Evolutionary conservation across 495 filamentous ascomycete genomes (phyloP), one percentile per base, ranked within the genome.

Genomic region (Aspergillus asperescens): DNA sequence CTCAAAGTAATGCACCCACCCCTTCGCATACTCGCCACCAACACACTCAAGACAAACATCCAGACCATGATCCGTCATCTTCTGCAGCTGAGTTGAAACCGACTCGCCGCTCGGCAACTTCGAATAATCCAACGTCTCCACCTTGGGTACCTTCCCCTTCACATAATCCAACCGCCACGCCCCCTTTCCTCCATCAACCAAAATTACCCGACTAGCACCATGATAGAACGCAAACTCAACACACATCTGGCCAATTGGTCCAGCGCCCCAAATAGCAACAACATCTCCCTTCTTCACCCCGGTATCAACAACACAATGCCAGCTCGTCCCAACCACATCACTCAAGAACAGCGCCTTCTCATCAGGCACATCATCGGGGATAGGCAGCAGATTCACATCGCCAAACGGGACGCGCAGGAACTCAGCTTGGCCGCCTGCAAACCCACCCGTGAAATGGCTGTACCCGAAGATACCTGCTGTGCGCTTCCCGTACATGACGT

Each of bases 341-440:
- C 85, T 88, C 3, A 95, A 76, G 61, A 83, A 95, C 0, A 96
- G 77, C 38, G 69, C 87, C 66, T 93, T 92, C 77, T 95, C 90
- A 61, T 95, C 89, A 0, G 89, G 88, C 0, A 96, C 85, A 49
- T 80, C 77, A 39, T 87, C 83, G 6, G 91, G 90, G 4, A 94
- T 78, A 50, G 82, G 81, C 7, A 96, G 78, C 16, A 95, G 75
- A 58, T 95, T 95, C 54, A 84, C 80, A 44, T 94, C 86, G n/a
- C 80, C 91, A 18, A 82, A 80, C 0, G 91, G 90, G 8, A 94
- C 88, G 0, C 91, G 81, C 7, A 88, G 81, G 52, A 90, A 95
- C 66, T 96, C 91, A 8, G 90, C 86, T 63, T 95, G 90, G 0
- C 90, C 89, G 35, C 90, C 90, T 9, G 90, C 88, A 62, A 90